phyloP scores from a whole-genome alignment of 345 rosid genomes.

The Odontarrhena argentea region DNA sequence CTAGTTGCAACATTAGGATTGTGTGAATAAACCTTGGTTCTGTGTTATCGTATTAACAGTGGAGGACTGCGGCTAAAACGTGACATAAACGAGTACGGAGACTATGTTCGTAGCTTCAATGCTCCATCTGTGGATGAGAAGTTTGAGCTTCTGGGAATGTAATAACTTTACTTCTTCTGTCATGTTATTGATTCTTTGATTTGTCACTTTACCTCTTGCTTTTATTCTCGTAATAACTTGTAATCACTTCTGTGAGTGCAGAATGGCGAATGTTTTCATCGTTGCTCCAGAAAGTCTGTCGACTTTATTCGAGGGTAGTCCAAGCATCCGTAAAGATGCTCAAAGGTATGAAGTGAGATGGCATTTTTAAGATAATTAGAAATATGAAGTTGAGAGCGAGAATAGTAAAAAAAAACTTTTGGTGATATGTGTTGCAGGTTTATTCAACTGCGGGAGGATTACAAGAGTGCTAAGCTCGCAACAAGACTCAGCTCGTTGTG shows the following conservation, averaged over 20 bases:
- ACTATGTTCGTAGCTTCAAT: slow-evolving; percentile 76
- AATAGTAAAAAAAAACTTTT: background rate
- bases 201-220: background rate
- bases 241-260: slow-evolving; percentile 43
- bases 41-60: slow-evolving; percentile 43
- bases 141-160: slow-evolving; percentile 93
- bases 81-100: slow-evolving; percentile 92
- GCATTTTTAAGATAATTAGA: background rate
- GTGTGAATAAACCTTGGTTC: slow-evolving; percentile 17
- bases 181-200: slow-evolving; percentile 3
- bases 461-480: slow-evolving; percentile 91
- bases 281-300: slow-evolving; percentile 98
- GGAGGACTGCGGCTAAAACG: slow-evolving; percentile 98
- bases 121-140: slow-evolving; percentile 96
- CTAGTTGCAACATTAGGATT: background rate
- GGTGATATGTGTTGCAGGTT: slow-evolving; percentile 57
- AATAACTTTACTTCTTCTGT: slow-evolving; percentile 37
- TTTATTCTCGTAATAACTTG: background rate
- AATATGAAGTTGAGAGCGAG: background rate
- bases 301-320: slow-evolving; percentile 89
- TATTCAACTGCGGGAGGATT: slow-evolving; percentile 93
- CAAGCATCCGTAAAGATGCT: slow-evolving; percentile 88
- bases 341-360: slow-evolving; percentile 53
- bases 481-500: slow-evolving; percentile 77
- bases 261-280: slow-evolving; percentile 91